Conservation (phyloP, 768 basidiomycete species). For the Lactifluus piperatus region DNA sequence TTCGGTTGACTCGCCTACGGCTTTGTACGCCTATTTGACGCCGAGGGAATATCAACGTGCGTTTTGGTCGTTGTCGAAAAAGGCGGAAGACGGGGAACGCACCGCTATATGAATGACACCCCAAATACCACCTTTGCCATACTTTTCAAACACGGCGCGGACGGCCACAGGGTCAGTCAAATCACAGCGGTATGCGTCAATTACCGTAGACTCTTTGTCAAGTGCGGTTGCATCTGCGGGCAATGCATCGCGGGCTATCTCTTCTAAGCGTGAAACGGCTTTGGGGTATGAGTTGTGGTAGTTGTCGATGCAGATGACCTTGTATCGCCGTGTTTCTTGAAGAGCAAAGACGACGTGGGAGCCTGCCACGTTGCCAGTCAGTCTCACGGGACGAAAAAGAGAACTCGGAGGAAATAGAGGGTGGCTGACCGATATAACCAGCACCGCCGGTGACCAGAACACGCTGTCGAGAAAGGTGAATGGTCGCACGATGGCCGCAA, state of each 20-base stretch:
- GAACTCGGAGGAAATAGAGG: not conserved
- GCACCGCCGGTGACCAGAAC: constrained; percentile 75
- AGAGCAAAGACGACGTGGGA: constrained; percentile 88
- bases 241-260: constrained; percentile 70
- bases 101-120: constrained; percentile 95
- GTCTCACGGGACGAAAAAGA: constrained; percentile 14
- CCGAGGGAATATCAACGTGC: not conserved
- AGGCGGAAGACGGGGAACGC: constrained; percentile 26
- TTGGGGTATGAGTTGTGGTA: constrained; percentile 81
- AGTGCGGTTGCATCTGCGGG: constrained; percentile 52
- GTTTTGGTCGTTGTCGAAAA: not conserved
- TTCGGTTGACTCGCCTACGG: constrained; percentile 93
- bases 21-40: constrained; percentile 75
- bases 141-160: constrained; percentile 70
- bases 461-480: constrained; percentile 31
- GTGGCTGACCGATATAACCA: constrained; percentile 72
- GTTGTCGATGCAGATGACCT: constrained; percentile 93
- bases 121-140: constrained; percentile 88
- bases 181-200: constrained; percentile 66
- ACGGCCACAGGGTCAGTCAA: constrained; percentile 66
- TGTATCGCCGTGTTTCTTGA: constrained; percentile 81
- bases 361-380: constrained; percentile 38
- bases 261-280: constrained; percentile 65
- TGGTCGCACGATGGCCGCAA: constrained; percentile 9
- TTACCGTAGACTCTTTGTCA: constrained; percentile 63